Evolutionary conservation across 768 basidiomycete species (phyloP).

Genomic region (Mycena rebaudengoi): DNA sequence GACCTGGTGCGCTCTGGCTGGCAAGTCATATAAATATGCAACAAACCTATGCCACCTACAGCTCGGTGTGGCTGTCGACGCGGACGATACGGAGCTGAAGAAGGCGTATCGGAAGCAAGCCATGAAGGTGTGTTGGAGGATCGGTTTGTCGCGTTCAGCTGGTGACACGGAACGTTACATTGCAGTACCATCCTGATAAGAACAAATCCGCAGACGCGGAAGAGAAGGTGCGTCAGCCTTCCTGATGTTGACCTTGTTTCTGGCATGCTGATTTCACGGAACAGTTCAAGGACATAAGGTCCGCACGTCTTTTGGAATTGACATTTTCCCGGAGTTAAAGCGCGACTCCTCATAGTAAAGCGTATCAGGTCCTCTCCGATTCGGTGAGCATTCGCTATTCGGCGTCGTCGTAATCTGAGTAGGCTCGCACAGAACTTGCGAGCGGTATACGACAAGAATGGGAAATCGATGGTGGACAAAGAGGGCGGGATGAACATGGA

Average conservation of each 20-base stretch:
- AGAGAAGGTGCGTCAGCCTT: constrained; percentile 56
- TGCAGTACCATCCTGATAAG: constrained; percentile 94
- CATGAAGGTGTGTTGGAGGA: constrained; percentile 90
- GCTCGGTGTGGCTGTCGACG: constrained; percentile 79
- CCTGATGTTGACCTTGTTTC: too few relatives aligned
- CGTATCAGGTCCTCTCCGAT: constrained; percentile 92
- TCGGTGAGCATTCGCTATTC: constrained; percentile 56
- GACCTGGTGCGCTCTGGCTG: constrained; percentile 68
- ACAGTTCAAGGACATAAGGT: constrained; percentile 94
- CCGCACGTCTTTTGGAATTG: constrained; percentile 23
- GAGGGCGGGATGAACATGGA: constrained; percentile 84
- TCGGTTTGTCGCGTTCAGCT: too few relatives aligned
- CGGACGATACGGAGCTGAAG: constrained; percentile 84
- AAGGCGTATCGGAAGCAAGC: constrained; percentile 96
- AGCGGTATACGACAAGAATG: constrained; percentile 94
- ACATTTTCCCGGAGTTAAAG: not conserved
- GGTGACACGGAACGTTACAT: too few relatives aligned
- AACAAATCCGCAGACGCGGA: constrained; percentile 93
- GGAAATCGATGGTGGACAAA: constrained; percentile 87
- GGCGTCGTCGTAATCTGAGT: constrained; percentile 6
- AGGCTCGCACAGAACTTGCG: constrained; percentile 73
- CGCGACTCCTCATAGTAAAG: constrained; percentile 67
- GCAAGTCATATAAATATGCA: not conserved
- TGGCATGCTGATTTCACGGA: not conserved
- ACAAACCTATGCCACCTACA: constrained; percentile 42